Base-by-base conservation (phyloP, 768 basidiomycete genomes). In the Amanita molliuscula region DNA sequence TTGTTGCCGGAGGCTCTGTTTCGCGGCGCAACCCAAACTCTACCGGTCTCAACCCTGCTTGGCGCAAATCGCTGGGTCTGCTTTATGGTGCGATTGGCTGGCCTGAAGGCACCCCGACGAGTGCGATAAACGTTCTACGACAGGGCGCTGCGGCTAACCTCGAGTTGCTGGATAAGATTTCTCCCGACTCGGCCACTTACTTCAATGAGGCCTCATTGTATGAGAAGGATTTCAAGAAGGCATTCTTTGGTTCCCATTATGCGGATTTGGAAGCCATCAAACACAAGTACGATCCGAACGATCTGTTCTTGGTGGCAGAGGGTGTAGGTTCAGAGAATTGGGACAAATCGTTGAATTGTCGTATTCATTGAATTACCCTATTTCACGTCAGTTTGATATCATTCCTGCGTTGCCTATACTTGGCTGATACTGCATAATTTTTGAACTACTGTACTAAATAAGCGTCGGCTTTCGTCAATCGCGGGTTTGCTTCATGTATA, bases 281-380 rank as follows among this genome's bases (percentile, higher is more conserved):
- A 55, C 33, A 47, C 3, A 65, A 58, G 52, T 74, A 75, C 45
- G 77, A 80, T 57, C 71, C 74, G 0, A 50, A 60, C 6, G 63
- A 57, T 26, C 48, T 78, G 8, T 78, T 78, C 55, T 57, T 77
- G 3, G 72, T 77, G 15, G 51, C 58, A 0, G 59, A 64, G 20
- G 78, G 77, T 1, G 73, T 79, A 1, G 76, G 74, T 0, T 73
- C 74, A 3, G 74, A 78, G 11, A 65, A 73, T 2, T 78, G 75
- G 75, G 73, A 77, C 53, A 47, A 35, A n/a, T 37, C 50, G 40
- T 21, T 53, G 64, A 33, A 57, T 36, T 47, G 45, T 25, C 45
- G 33, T 15, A 33, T 35, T 9, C 6, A 34, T 29, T 45, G 29
- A 45, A 7, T 42, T 25, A n/a, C n/a, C n/a, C n/a, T n/a, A n/a